Conservation (phyloP, 805 yeast species). For the Ogataea salicorniae region DNA sequence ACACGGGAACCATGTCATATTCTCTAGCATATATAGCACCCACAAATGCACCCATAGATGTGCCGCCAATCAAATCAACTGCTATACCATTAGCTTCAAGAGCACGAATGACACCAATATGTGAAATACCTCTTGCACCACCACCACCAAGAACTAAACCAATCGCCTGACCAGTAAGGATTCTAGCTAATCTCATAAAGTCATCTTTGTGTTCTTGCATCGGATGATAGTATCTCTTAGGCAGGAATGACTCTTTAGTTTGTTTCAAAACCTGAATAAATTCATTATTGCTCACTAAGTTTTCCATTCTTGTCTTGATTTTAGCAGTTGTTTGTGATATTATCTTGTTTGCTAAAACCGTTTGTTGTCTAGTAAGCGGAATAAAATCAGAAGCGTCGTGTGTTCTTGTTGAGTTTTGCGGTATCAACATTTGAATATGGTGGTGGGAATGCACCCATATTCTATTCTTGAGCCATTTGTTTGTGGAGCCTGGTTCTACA, state of each 20-base stretch:
- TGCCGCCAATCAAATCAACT: slow-evolving; percentile 90
- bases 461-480: slow-evolving; percentile 76
- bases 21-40: slow-evolving; percentile 95
- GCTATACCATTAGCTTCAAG: slow-evolving; percentile 91
- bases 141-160: slow-evolving; percentile 97
- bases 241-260: slow-evolving; percentile 20
- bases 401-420: neutral
- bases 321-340: slow-evolving; percentile 22
- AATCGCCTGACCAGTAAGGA: slow-evolving; percentile 87
- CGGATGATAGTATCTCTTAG: slow-evolving; percentile 27
- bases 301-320: slow-evolving; percentile 25
- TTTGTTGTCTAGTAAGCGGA: neutral
- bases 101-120: slow-evolving; percentile 86
- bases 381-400: neutral
- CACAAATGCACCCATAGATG: slow-evolving; percentile 92
- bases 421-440: slow-evolving; percentile 65
- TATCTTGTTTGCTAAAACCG: slow-evolving; percentile 5
- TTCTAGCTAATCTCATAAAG: slow-evolving; percentile 82
- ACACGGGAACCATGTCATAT: slow-evolving; percentile 84
- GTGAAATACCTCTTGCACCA: slow-evolving; percentile 93
- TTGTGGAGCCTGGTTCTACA: slow-evolving; percentile 82
- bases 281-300: slow-evolving; percentile 25
- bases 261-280: slow-evolving; percentile 25
- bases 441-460: slow-evolving; percentile 93
- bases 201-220: slow-evolving; percentile 71